Base-by-base conservation (phyloP, 73 alveolate genomes). In the Chromera velia region DNA sequence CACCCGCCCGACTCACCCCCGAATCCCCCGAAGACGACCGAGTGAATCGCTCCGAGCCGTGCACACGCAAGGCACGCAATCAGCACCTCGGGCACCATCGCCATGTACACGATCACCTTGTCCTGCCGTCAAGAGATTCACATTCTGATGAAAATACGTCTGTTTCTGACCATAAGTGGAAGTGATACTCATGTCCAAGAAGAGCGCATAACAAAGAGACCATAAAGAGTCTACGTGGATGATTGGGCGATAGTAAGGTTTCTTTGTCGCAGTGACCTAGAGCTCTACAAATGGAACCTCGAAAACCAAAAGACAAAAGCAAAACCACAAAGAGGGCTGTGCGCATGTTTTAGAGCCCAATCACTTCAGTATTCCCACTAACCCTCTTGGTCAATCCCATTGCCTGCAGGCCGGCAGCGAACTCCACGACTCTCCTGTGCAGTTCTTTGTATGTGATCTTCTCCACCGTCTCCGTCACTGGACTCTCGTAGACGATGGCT, bases 1-100 rank as follows among this genome's bases (percentile, higher is more conserved):
- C n/a, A n/a, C n/a, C n/a, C n/a, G n/a, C n/a, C n/a, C n/a, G n/a
- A n/a, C 87, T 84, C 83, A 46, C 95, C 97, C 7, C 98, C 96
- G 77, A 95, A 97, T 33, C 99, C 99, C 24, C 99, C 99, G 83
- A 97, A 97, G 67, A 97, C 99, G 26, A 97, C 99, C 29, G 98
- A 95, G 83, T 97, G 99, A 49, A 94, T 91, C 0, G 99, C 99
- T 0, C 99, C 99, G 62, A 97, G 82, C 76, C 99, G 86, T 22
- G 98, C 94, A 70, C 98, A 92, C 22, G 99, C 96, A 46, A 95
- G 83, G 99, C 95, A 95, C 29, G 96, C 93, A 70, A 95, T 88
- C 29, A 93, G 91, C n/a, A 97, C 97, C 85, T 94, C 99, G 1
- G 99, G 99, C 18, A 97, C 93, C 96, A 97, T 94, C 0, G 99